Conservation (phyloP, 805 yeast genomes). For the Myxozyma kluyveri region DNA sequence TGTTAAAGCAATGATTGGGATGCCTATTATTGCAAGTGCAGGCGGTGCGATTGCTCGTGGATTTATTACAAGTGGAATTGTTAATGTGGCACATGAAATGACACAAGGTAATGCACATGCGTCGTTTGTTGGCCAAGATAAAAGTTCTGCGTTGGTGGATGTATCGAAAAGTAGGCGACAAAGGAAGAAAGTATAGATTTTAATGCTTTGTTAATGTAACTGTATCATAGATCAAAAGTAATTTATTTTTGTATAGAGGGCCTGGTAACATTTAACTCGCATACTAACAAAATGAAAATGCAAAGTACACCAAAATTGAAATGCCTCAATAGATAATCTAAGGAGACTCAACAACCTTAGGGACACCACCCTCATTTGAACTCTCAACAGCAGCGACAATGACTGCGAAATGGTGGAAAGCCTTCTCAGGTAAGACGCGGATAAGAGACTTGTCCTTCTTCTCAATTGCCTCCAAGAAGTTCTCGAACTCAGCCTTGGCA, state of each 20-base stretch:
- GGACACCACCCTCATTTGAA: conserved; percentile 45
- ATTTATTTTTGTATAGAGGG: too few species aligned
- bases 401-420: conserved; percentile 90
- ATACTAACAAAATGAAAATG: too few species aligned
- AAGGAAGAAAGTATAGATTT: conserved; percentile 1
- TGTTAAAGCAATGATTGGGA: conserved; percentile 31
- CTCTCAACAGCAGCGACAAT: conserved; percentile 82
- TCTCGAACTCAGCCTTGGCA: conserved; percentile 52
- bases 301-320: too few species aligned
- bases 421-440: conserved; percentile 60
- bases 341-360: too few species aligned
- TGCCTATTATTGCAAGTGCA: conserved; percentile 32
- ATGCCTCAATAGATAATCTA: too few species aligned
- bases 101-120: conserved; percentile 65
- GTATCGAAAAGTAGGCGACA: conserved; percentile 40
- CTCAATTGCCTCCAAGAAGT: conserved; percentile 57
- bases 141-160: conserved; percentile 64
- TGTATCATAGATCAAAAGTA: too few species aligned
- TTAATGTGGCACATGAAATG: conserved; percentile 43
- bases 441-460: conserved; percentile 59
- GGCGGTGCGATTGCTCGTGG: conserved; percentile 28
- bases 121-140: conserved; percentile 66
- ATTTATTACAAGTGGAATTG: conserved; percentile 38
- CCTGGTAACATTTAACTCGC: too few species aligned
- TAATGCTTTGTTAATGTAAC: too few species aligned